Percentiles rank a stretch among this genome's conserved stretches.
Evolutionary conservation across 2,329 filamentous ascomycete genomes (phyloP).

Genomic region (Apiospora kogelbergensis): DNA sequence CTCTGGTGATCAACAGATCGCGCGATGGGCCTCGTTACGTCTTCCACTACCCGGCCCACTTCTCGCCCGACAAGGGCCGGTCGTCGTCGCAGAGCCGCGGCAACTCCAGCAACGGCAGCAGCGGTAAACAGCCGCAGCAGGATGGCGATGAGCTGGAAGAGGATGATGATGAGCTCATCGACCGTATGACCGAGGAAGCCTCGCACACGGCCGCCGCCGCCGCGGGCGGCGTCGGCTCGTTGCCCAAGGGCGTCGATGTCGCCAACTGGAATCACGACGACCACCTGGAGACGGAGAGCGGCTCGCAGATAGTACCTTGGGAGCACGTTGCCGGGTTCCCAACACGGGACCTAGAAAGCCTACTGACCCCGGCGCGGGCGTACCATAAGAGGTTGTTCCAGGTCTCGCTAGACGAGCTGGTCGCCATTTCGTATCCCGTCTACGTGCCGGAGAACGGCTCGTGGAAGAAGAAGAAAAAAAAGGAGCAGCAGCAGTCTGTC

Average conservation of each 20-base stretch:
- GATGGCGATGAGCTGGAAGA: constrained; percentile 39
- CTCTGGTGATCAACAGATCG: constrained; percentile 72
- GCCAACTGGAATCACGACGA: constrained; percentile 52
- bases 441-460: constrained; percentile 76
- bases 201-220: constrained; percentile 24
- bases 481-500: constrained; percentile 47
- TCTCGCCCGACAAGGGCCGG: constrained; percentile 40
- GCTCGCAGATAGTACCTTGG: constrained; percentile 63
- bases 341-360: constrained; percentile 75
- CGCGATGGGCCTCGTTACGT: constrained; percentile 79
- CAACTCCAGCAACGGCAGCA: constrained; percentile 17
- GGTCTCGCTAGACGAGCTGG: constrained; percentile 75
- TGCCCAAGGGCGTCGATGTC: constrained; percentile 38
- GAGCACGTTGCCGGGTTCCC: constrained; percentile 73
- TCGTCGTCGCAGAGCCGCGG: constrained; percentile 26
- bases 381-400: constrained; percentile 85
- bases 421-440: constrained; percentile 80
- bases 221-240: constrained; percentile 26
- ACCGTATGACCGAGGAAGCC: constrained; percentile 42
- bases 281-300: constrained; percentile 54
- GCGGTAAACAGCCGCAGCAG: constrained; percentile 20
- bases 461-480: constrained; percentile 70
- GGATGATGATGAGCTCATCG: constrained; percentile 52
- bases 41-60: constrained; percentile 80
- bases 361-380: constrained; percentile 72